Base-by-base conservation (phyloP, 2,329 filamentous ascomycete genomes). In the Dactylella cylindrospora region DNA sequence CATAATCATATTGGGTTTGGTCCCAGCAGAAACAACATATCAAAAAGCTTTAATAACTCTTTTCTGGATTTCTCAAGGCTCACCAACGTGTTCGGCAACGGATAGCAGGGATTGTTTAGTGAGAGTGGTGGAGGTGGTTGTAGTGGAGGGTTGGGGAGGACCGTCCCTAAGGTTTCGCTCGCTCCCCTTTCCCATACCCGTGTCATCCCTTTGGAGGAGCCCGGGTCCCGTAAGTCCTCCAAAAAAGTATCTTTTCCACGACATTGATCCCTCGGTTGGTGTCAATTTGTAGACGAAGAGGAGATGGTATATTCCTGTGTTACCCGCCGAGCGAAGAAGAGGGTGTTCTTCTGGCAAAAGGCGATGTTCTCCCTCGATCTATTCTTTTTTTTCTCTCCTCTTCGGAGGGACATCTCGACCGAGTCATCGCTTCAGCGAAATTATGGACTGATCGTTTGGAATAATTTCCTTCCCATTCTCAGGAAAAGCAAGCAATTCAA, bases 71-170 rank as follows among this genome's bases (percentile, higher is more conserved):
- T 26, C 46, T 45, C 47, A 46, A 17, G 23, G 40, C 54, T 40
- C 54, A 60, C 54, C 43, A 62, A 62, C 57, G 57, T 62, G 57
- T 54, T 54, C 57, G 57, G 57, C 49, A 54, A 50, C 57, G 57
- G 57, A 41, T 62, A 62, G 57, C 57, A 62, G 57, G 57, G 57
- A 62, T 62, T 43, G 9, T 43, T 47, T 32, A 35, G 28, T 20
- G 28, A 39, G 54, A 35, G 39, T 55, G 53, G 36, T 49, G 29
- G 40, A 29, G 43, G 26, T 33, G 39, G 31, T 29, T 28, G n/a
- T n/a, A n/a, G n/a, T n/a, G n/a, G 44, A 50, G 38, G 38, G 39
- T 28, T 53, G 55, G 55, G 47, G 53, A 61, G 55, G 55, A 61
- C 55, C 43, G 57, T 50, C 54, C 46, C 47, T 51, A 36, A 13